Evolutionary conservation across 192 early-diverging fungal species (phyloP).

Genomic region (Pilobolus umbonatus): DNA sequence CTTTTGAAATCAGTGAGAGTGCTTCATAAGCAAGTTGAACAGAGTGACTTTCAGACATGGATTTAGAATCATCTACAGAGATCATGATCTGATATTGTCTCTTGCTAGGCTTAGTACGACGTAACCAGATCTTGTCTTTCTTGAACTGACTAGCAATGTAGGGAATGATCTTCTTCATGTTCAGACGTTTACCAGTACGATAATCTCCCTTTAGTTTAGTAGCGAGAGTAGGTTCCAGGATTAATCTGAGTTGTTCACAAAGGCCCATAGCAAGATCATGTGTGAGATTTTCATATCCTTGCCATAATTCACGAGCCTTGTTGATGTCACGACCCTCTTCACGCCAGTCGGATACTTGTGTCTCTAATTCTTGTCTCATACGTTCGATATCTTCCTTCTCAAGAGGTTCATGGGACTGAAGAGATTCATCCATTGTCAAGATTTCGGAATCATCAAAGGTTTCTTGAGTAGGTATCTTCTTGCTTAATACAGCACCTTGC

Average conservation of each 20-base stretch:
- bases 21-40: conserved; percentile 95
- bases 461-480: conserved; percentile 29
- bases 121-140: conserved; percentile 99
- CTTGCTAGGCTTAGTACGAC: conserved; percentile 94
- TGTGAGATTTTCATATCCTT: conserved; percentile 82
- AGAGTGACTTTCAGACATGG: conserved; percentile 86
- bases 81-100: conserved; percentile 99
- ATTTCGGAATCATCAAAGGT: conserved; percentile 33
- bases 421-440: conserved; percentile 26
- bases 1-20: conserved; percentile 86
- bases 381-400: conserved; percentile 60
- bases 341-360: conserved; percentile 71
- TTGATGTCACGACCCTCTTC: conserved; percentile 54
- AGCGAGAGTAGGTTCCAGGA: conserved; percentile 94
- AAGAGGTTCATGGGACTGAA: conserved; percentile 40
- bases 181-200: conserved; percentile 95
- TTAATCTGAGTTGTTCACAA: conserved; percentile 92
- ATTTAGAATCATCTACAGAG: conserved; percentile 94
- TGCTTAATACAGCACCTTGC: conserved; percentile 41
- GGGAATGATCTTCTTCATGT: conserved; percentile 99
- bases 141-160: conserved; percentile 99
- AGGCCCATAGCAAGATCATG: conserved; percentile 86
- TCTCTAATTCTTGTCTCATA: conserved; percentile 78
- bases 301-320: conserved; percentile 78
- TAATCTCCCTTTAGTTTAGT: conserved; percentile 98